phyloP scores from a whole-genome alignment of 805 yeast genomes.

The Barnettozyma botsteinii region DNA sequence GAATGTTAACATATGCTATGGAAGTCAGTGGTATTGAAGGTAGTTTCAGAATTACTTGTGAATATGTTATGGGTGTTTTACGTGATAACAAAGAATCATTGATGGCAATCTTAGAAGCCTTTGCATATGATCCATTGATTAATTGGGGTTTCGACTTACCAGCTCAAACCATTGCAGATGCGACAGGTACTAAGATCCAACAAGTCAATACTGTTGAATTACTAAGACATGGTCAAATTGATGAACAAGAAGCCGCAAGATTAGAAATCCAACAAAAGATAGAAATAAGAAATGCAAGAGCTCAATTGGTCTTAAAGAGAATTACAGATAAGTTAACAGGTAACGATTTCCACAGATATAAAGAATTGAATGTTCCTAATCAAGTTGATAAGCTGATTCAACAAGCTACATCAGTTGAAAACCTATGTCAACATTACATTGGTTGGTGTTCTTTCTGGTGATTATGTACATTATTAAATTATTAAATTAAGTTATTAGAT shows the following conservation, averaged over 20 bases:
- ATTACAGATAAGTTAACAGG: slow-evolving; percentile 92
- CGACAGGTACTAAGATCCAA: slow-evolving; percentile 64
- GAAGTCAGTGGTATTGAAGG: slow-evolving; percentile 99
- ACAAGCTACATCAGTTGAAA: slow-evolving; percentile 95
- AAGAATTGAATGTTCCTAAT: slow-evolving; percentile 70
- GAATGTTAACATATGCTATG: slow-evolving; percentile 98
- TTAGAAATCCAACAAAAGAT: slow-evolving; percentile 64
- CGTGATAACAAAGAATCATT: slow-evolving; percentile 92
- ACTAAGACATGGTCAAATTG: slow-evolving; percentile 65
- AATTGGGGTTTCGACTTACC: slow-evolving; percentile 99
- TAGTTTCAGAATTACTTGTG: slow-evolving; percentile 92
- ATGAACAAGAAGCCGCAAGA: slow-evolving; percentile 68
- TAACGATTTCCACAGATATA: slow-evolving; percentile 73
- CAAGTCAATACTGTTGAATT: slow-evolving; percentile 65
- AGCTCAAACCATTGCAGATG: slow-evolving; percentile 66
- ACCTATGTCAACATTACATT: slow-evolving; percentile 90
- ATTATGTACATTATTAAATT: slow-evolving; percentile 8
- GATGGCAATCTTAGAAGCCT: slow-evolving; percentile 97
- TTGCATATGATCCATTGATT: slow-evolving; percentile 96
- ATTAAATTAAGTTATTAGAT: background rate
- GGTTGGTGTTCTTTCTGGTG: slow-evolving; percentile 99
- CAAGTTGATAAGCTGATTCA: slow-evolving; percentile 93
- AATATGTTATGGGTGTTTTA: slow-evolving; percentile 92
- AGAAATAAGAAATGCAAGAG: slow-evolving; percentile 81
- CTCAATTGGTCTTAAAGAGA: slow-evolving; percentile 80